Conservation (phyloP, 805 yeast genomes). For the Teunomyces kruisii region DNA sequence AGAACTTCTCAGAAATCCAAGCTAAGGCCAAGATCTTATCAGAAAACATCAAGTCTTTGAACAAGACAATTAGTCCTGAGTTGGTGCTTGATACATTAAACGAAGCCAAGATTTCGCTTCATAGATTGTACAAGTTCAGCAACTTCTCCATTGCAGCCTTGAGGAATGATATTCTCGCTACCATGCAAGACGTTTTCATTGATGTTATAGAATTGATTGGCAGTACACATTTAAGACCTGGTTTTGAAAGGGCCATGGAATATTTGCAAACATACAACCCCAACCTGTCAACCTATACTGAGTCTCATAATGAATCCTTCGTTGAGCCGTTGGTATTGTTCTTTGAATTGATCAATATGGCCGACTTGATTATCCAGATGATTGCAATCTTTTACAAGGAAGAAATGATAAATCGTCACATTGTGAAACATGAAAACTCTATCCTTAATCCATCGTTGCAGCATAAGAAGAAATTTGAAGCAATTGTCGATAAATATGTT, state of each 20-base stretch:
- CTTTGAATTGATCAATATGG: constrained; percentile 87
- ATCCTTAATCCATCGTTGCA: constrained; percentile 76
- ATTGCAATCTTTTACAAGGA: constrained; percentile 85
- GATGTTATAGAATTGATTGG: constrained; percentile 64
- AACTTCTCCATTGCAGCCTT: constrained; percentile 34
- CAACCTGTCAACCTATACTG: constrained; percentile 29
- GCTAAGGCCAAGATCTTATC: constrained; percentile 78
- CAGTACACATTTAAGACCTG: constrained; percentile 73
- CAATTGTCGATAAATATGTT: constrained; percentile 78
- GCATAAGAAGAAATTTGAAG: constrained; percentile 78
- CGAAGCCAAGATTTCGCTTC: constrained; percentile 63
- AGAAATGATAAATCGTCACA: constrained; percentile 59
- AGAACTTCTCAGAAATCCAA: constrained; percentile 62
- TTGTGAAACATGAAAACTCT: constrained; percentile 71
- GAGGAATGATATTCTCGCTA: constrained; percentile 32
- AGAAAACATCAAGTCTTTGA: constrained; percentile 72
- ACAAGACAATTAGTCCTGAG: constrained; percentile 76
- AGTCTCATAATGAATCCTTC: constrained; percentile 28
- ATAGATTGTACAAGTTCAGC: constrained; percentile 45
- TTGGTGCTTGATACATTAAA: constrained; percentile 70
- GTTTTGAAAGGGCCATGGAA: constrained; percentile 77
- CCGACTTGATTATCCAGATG: constrained; percentile 92
- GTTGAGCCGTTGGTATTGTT: constrained; percentile 87
- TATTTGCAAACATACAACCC: constrained; percentile 75
- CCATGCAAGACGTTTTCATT: constrained; percentile 64